Evolutionary conservation across 2,329 filamentous ascomycete genomes (phyloP).

Genomic region (Venturia aucupariae): DNA sequence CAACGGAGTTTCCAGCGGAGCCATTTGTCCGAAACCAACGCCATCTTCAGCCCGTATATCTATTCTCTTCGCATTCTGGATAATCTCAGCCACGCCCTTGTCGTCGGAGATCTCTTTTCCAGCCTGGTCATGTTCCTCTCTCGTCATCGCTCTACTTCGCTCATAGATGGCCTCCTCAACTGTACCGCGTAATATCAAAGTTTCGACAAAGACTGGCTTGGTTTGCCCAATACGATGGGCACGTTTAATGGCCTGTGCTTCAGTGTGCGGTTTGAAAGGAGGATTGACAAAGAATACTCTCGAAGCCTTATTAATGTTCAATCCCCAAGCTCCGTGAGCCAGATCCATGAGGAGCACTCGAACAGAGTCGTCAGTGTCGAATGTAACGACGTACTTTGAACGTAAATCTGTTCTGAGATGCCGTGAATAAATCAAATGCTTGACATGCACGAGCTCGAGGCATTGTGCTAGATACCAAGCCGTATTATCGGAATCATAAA

Average conservation of each 20-base stretch:
- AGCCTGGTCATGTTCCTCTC: slow-evolving; percentile 40
- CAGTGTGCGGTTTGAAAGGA: slow-evolving; percentile 72
- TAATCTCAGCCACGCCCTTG: slow-evolving; percentile 47
- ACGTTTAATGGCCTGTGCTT: slow-evolving; percentile 86
- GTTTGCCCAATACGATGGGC: slow-evolving; percentile 80
- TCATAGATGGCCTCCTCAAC: slow-evolving; percentile 79
- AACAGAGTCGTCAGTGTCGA: slow-evolving; percentile 60
- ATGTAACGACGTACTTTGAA: slow-evolving; percentile 67
- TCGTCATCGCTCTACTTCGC: slow-evolving; percentile 65
- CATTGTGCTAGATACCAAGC: slow-evolving; percentile 79
- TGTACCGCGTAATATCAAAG: slow-evolving; percentile 67
- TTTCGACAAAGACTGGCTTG: slow-evolving; percentile 73
- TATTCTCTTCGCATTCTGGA: slow-evolving; percentile 46
- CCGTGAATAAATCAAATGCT: slow-evolving; percentile 59
- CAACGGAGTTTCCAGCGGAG: slow-evolving; percentile 32
- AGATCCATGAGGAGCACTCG: slow-evolving; percentile 85
- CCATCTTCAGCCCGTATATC: slow-evolving; percentile 28
- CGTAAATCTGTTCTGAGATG: slow-evolving; percentile 51
- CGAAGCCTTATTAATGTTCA: slow-evolving; percentile 76
- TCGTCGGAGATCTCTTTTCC: slow-evolving; percentile 52
- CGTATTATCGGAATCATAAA: slow-evolving; percentile 82
- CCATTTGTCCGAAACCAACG: slow-evolving; percentile 29
- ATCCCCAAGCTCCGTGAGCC: slow-evolving; percentile 76
- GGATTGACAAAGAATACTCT: slow-evolving; percentile 85
- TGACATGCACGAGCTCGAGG: slow-evolving; percentile 60